Conservation (phyloP, 2,329 filamentous ascomycete genomes). For the Hymenoscyphus salicellus region DNA sequence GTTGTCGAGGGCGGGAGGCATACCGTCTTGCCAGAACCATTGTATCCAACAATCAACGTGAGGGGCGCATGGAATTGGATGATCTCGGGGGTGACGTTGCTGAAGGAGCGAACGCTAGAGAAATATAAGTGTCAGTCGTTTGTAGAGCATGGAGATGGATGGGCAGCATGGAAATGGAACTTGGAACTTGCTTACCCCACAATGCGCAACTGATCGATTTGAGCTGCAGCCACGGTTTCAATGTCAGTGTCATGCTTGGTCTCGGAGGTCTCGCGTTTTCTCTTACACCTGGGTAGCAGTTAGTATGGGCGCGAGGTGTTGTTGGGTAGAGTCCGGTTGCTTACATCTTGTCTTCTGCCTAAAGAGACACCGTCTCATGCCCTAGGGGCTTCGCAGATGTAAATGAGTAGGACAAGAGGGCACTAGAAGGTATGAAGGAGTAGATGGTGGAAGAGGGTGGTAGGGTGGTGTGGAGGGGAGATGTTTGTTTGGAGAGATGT, state of each 20-base stretch:
- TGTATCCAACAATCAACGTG: slow-evolving; percentile 94
- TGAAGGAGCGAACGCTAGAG: slow-evolving; percentile 75
- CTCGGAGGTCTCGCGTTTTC: background rate
- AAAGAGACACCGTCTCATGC: background rate
- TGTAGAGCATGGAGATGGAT: background rate
- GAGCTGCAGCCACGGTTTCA: slow-evolving; percentile 51
- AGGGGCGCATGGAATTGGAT: slow-evolving; percentile 88
- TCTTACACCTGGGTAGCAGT: slow-evolving; percentile 23
- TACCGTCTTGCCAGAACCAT: slow-evolving; percentile 92
- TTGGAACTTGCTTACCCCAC: slow-evolving; percentile 52
- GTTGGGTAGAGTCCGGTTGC: background rate
- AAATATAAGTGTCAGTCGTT: background rate
- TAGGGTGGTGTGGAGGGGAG: background rate
- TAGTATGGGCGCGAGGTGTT: background rate
- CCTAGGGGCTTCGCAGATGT: background rate
- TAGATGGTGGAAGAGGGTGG: background rate
- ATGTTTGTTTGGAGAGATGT: background rate
- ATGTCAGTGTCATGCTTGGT: background rate
- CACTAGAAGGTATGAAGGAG: background rate
- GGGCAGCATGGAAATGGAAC: no score
- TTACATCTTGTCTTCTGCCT: slow-evolving; percentile 16
- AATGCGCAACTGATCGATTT: slow-evolving; percentile 87
- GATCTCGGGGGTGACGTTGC: slow-evolving; percentile 67
- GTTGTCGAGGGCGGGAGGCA: background rate
- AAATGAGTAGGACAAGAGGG: background rate